These are phyloP conservation scores for Pleurostoma richardsiae DNA, from an alignment of 2,329 filamentous ascomycete genomes.

Conservation along the genomic window DNA sequence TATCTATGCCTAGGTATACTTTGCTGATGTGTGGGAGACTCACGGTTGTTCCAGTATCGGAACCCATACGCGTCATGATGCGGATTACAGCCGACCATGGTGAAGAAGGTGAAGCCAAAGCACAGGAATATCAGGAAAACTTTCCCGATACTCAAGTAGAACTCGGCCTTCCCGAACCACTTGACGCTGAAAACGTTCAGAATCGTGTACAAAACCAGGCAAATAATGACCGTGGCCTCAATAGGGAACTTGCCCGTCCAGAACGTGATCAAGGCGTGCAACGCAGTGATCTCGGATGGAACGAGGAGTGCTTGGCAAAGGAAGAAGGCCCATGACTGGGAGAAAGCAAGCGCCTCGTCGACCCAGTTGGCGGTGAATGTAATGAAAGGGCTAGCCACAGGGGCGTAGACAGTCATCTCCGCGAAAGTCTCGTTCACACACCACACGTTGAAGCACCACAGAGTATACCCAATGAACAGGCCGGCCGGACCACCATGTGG, in stretches of 20 bases:
- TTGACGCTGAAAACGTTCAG: conserved; percentile 35
- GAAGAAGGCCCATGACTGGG: conserved; percentile 45
- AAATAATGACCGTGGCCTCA: conserved; percentile 36
- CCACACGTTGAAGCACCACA: conserved; percentile 15
- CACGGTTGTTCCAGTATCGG: conserved; percentile 32
- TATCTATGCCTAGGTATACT: not conserved
- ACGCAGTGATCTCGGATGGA: conserved; percentile 45
- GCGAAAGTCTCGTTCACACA: conserved; percentile 25
- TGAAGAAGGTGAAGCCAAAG: conserved; percentile 33
- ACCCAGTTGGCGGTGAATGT: conserved; percentile 39
- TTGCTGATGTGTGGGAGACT: not conserved
- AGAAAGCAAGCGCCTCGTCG: conserved; percentile 40
- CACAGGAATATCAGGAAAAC: conserved; percentile 23
- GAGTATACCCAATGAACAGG: conserved; percentile 21
- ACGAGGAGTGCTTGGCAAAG: conserved; percentile 43
- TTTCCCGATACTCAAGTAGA: conserved; percentile 37
- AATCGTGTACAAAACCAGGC: conserved; percentile 33
- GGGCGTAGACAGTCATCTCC: conserved; percentile 44
- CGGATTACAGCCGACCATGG: conserved; percentile 37
- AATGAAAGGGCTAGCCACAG: conserved; percentile 38
- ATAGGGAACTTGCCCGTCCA: conserved; percentile 40
- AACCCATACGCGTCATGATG: conserved; percentile 27
- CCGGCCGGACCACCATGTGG: conserved; percentile 25
- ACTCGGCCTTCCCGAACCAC: conserved; percentile 38
- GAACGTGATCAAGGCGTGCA: conserved; percentile 42